Percentiles rank a stretch among this genome's conserved stretches.
Evolutionary conservation across 2,329 filamentous ascomycete species (phyloP).

Genomic region (Aspergillus persii): DNA sequence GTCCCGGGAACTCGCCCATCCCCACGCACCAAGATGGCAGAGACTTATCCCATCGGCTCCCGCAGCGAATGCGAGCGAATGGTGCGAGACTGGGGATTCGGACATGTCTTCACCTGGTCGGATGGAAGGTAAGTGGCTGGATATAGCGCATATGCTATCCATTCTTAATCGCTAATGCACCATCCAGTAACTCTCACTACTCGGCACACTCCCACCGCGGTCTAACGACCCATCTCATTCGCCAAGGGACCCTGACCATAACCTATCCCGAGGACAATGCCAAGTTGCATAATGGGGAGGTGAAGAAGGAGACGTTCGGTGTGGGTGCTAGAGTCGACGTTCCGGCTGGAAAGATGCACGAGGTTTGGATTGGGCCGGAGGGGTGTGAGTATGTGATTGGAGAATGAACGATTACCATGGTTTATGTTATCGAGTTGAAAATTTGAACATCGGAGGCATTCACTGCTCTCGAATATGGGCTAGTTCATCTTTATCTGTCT

Average conservation of each 20-base stretch:
- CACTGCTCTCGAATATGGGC: neutral
- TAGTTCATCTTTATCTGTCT: neutral
- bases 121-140: slow-evolving; percentile 50
- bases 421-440: neutral
- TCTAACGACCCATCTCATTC: slow-evolving; percentile 60
- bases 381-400: slow-evolving; percentile 63
- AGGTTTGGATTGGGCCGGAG: slow-evolving; percentile 60
- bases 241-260: slow-evolving; percentile 56
- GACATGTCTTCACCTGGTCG: slow-evolving; percentile 60
- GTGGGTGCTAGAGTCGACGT: slow-evolving; percentile 57
- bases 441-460: neutral
- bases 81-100: slow-evolving; percentile 59
- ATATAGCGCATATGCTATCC: neutral
- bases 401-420: slow-evolving; percentile 36
- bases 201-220: slow-evolving; percentile 57
- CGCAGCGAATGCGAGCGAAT: slow-evolving; percentile 51
- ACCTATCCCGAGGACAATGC: slow-evolving; percentile 54
- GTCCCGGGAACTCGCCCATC: neutral
- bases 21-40: slow-evolving; percentile 18
- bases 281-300: slow-evolving; percentile 21
- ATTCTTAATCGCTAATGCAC: slow-evolving; percentile 10
- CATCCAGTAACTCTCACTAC: slow-evolving; percentile 56
- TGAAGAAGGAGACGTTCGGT: slow-evolving; percentile 55
- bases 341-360: slow-evolving; percentile 54
- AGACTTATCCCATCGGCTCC: slow-evolving; percentile 33